Evolutionary conservation across 1,284 basidiomycete species (phyloP), one percentile per base, ranked within the genome.

Genomic region (Tilletia walkeri): DNA sequence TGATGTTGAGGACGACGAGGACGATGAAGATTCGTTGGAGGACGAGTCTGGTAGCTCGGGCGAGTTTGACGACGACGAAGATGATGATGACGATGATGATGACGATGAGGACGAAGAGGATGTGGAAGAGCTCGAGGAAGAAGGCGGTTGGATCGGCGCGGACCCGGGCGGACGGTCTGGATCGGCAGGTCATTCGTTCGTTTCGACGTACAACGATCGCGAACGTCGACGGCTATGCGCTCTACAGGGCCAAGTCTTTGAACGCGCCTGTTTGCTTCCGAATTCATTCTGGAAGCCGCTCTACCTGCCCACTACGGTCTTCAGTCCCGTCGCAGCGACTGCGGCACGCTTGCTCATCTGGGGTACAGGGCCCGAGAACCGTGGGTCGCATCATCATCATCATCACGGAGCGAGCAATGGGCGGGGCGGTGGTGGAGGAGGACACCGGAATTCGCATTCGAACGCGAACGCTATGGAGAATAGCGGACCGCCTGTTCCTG

Each of bases 281-380:
- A 61, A 61, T 7, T 61, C 56, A 30, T 61, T 61, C 56, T 61
- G 56, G 56, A 61, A 61, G 18, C 56, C 56, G 56, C 56, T 61
- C 18, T 61, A 61, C 24, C 36, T 61, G 34, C 56, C 56, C 7
- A 61, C 56, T 6, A 61, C 20, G 24, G 56, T 61, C 20, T 61
- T 61, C 56, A 61, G 56, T 30, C 56, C 56, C n/a, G 36, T 61
- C 20, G 56, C 56, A 9, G 56, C 56, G 6, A 61, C 56, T 14
- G 56, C 56, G 56, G 56, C 56, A 10, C 20, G 56, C 12, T 38
- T 61, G 56, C 24, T 61, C 7, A 61, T 61, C 34, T 61, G 56
- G 56, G 56, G 56, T 16, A 61, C 56, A 5, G 56, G 56, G 18
- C 56, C 56, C 36, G 56, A 61, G 56, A 61, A 61, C 30, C 56